These are phyloP conservation scores for Toxicodendron radicans DNA, from an alignment of 345 rosid genomes.

Conservation along the genomic window DNA sequence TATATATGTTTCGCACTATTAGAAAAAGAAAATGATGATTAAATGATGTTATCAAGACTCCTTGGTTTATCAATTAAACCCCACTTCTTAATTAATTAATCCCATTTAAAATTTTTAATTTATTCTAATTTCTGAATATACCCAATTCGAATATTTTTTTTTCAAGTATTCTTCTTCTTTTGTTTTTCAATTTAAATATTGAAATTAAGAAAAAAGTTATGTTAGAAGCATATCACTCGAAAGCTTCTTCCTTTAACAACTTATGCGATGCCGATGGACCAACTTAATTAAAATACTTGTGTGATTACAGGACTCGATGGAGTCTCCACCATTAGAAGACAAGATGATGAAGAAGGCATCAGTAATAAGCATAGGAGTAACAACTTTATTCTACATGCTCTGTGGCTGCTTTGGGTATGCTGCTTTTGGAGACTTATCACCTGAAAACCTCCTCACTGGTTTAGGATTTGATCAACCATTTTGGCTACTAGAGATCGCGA, in stretches of 20 bases:
- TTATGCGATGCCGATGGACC: background rate
- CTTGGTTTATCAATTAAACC: too few species aligned
- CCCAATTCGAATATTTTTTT: background rate
- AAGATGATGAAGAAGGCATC: constrained; percentile 82
- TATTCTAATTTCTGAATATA: background rate
- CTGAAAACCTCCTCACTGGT: constrained; percentile 74
- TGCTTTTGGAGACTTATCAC: constrained; percentile 74
- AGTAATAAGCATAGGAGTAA: constrained; percentile 54
- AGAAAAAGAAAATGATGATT: too few species aligned
- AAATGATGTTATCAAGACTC: too few species aligned
- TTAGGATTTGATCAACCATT: constrained; percentile 75
- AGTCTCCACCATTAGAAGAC: constrained; percentile 62
- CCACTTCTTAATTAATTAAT: too few species aligned
- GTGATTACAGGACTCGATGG: constrained; percentile 47
- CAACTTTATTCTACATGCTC: constrained; percentile 79
- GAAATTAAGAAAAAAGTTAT: too few species aligned
- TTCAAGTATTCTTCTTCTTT: too few species aligned
- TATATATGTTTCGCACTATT: background rate
- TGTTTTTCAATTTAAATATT: too few species aligned
- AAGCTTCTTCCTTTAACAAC: too few species aligned
- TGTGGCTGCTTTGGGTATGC: constrained; percentile 86
- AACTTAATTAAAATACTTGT: background rate
- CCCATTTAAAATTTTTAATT: too few species aligned
- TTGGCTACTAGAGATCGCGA: constrained; percentile 90
- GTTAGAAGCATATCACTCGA: too few species aligned